These are phyloP conservation scores for Yamadazyma atlantica DNA, from an alignment of 1,139 yeast species.

Conservation along the genomic window DNA sequence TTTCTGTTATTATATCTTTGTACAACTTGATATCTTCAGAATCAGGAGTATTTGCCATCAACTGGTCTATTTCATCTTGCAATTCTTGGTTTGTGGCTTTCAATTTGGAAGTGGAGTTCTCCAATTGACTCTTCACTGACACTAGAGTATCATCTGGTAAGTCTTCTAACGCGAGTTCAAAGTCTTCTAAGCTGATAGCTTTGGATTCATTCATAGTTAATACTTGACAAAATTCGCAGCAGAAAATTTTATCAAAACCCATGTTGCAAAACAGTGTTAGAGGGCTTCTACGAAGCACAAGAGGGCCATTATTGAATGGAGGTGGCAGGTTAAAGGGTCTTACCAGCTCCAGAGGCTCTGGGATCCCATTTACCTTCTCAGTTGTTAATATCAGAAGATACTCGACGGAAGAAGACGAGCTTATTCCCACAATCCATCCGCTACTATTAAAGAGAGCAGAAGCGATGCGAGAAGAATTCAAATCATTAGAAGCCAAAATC, in stretches of 20 bases:
- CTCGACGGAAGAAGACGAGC: slow-evolving; percentile 1
- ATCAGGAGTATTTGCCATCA: too few species aligned
- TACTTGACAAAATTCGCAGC: too few species aligned
- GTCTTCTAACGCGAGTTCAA: slow-evolving; percentile 32
- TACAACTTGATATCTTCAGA: slow-evolving; percentile 28
- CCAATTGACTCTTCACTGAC: slow-evolving; percentile 25
- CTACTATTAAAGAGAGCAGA: slow-evolving; percentile 63
- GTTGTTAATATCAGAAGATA: too few species aligned
- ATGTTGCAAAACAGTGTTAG: not conserved
- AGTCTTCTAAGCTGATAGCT: slow-evolving; percentile 26
- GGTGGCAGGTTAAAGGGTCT: too few species aligned
- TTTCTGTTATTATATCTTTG: slow-evolving; percentile 33
- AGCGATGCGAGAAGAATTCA: slow-evolving; percentile 49
- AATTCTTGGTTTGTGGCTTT: slow-evolving; percentile 33
- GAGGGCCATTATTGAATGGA: too few species aligned
- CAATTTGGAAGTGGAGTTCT: slow-evolving; percentile 28
- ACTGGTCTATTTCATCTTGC: slow-evolving; percentile 23
- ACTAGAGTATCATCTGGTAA: slow-evolving; percentile 31
- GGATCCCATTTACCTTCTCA: too few species aligned
- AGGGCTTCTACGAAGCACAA: not conserved
- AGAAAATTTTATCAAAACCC: not conserved
- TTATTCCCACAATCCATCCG: slow-evolving; percentile 49
- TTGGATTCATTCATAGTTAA: too few species aligned
- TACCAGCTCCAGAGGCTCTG: too few species aligned
- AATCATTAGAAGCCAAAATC: slow-evolving; percentile 46